Percentiles rank a stretch among this genome's conserved stretches.
Evolutionary conservation across 2,329 filamentous ascomycete genomes (phyloP).

Genomic region (Alternaria novae-zelandiae): DNA sequence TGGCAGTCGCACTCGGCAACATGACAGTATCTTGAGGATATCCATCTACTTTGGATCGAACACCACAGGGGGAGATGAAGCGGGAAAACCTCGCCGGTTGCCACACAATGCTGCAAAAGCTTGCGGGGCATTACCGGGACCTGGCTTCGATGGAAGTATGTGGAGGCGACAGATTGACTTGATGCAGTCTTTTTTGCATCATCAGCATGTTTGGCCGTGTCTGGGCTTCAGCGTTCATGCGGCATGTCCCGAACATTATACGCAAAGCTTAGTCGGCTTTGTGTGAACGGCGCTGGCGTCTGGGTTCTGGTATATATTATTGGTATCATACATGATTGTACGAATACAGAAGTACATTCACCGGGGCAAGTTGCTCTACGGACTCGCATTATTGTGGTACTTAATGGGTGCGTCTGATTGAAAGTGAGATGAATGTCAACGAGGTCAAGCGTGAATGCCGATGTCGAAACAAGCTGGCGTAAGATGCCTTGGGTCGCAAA

Average conservation of each 20-base stretch:
- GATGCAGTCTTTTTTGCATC: neutral
- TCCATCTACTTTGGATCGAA: neutral
- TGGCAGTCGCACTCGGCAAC: conserved; percentile 43
- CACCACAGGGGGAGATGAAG: neutral
- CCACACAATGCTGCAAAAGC: conserved; percentile 45
- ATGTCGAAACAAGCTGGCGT: neutral
- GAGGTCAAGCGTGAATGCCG: neutral
- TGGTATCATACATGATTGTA: conserved; percentile 3
- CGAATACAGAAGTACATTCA: neutral
- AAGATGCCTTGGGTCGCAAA: neutral
- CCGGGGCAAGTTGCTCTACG: neutral
- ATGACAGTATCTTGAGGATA: conserved; percentile 25
- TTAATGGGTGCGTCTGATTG: neutral
- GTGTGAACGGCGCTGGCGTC: conserved; percentile 14
- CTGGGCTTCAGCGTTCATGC: conserved; percentile 5
- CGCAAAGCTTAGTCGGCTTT: conserved; percentile 3
- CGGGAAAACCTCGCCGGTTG: conserved; percentile 13
- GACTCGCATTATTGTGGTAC: neutral
- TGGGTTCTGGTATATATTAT: conserved; percentile 1
- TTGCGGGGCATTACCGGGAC: conserved; percentile 28
- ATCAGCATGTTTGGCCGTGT: neutral
- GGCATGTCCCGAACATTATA: neutral
- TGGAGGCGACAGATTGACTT: conserved; percentile 1
- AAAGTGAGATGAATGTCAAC: neutral
- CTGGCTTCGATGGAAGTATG: neutral